Conservation (phyloP, 176 grass and related monocot genomes). For the Aegilops speltoides region DNA sequence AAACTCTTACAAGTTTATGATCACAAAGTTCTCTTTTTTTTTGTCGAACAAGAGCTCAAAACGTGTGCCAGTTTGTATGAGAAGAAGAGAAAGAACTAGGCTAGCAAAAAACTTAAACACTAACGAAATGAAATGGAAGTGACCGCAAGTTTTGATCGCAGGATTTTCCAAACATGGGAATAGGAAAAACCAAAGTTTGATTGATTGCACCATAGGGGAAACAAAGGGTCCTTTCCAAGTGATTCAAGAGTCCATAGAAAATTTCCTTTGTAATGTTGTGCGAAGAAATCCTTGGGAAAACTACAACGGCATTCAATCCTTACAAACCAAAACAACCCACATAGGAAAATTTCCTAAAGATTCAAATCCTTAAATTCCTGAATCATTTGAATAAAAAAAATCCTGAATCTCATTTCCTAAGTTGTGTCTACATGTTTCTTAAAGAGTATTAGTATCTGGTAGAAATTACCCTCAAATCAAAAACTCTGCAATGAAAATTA, state of each 20-base stretch:
- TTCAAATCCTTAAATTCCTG: background rate
- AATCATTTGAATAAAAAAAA: background rate
- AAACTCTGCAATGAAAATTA: slow-evolving; percentile 8
- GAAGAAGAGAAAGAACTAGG: background rate
- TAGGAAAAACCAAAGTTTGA: background rate
- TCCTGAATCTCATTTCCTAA: background rate
- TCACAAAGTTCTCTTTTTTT: too few relatives aligned
- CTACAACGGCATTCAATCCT: background rate
- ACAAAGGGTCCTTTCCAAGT: background rate
- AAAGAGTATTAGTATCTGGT: background rate
- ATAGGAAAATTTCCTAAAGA: background rate
- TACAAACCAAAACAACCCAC: background rate
- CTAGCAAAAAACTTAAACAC: background rate
- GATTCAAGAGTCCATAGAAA: background rate
- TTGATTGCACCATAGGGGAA: background rate
- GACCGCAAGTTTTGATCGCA: background rate
- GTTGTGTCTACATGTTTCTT: background rate
- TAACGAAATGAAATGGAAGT: background rate
- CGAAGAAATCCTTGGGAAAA: background rate
- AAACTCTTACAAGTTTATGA: background rate
- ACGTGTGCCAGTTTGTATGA: background rate
- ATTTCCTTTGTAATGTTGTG: background rate
- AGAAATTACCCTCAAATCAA: slow-evolving; percentile 2
- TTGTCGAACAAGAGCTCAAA: background rate
- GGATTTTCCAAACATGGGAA: background rate